Evolutionary conservation across 345 rosid species (phyloP).

Genomic region (Turritis glabra): DNA sequence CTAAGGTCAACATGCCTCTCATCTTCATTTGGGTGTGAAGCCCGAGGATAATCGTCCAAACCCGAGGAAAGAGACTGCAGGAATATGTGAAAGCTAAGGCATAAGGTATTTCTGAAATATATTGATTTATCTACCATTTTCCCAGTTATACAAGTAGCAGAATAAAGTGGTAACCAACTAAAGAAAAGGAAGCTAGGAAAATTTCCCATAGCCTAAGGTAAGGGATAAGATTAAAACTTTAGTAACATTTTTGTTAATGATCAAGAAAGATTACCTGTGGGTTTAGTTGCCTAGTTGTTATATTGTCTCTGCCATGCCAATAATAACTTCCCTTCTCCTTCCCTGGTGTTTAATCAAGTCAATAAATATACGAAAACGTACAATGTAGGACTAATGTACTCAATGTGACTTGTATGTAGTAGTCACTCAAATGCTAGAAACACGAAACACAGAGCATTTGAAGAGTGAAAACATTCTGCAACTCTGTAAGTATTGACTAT

Average conservation of each 20-base stretch:
- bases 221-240: background rate
- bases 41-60: conserved; percentile 92
- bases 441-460: background rate
- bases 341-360: conserved; percentile 47
- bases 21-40: conserved; percentile 88
- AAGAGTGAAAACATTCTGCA: background rate
- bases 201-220: too few relatives aligned
- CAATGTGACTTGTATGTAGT: background rate
- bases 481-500: background rate
- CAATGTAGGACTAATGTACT: background rate
- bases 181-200: background rate
- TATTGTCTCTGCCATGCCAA: conserved; percentile 91
- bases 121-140: too few relatives aligned
- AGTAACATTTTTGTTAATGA: background rate
- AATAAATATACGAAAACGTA: background rate
- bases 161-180: background rate
- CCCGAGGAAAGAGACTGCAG: conserved; percentile 57
- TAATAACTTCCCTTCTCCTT: conserved; percentile 69
- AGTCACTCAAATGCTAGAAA: background rate
- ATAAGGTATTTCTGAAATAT: background rate
- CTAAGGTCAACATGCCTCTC: conserved; percentile 94
- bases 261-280: conserved; percentile 59
- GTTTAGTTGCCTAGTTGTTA: conserved; percentile 64
- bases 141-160: too few relatives aligned
- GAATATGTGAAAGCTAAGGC: background rate